Conservation (phyloP, 2,329 filamentous ascomycete species). For the Neocucurbitaria cava region DNA sequence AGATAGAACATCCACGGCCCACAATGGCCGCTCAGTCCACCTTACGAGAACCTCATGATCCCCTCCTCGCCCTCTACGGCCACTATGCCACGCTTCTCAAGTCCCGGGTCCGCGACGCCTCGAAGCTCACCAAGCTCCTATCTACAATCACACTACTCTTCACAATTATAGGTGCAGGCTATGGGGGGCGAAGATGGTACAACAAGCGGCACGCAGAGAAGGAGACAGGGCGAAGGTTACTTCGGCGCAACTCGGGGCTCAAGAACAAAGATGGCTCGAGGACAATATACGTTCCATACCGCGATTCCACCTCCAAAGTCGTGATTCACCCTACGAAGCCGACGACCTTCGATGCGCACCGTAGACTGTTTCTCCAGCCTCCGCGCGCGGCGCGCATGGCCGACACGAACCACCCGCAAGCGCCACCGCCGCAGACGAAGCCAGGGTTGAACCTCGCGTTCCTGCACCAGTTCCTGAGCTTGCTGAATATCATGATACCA, state of each 20-base stretch:
- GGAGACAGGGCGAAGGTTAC: slow-evolving; percentile 80
- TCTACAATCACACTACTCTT: slow-evolving; percentile 77
- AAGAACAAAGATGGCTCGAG: slow-evolving; percentile 93
- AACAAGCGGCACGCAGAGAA: slow-evolving; percentile 75
- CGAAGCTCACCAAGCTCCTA: slow-evolving; percentile 74
- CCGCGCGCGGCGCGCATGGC: slow-evolving; percentile 80
- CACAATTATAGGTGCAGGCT: slow-evolving; percentile 79
- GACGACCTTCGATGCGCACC: slow-evolving; percentile 95
- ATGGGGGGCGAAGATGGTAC: slow-evolving; percentile 82
- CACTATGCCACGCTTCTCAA: slow-evolving; percentile 59
- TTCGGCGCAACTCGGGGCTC: slow-evolving; percentile 91
- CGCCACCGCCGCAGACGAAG: slow-evolving; percentile 89
- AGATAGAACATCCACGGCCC: slow-evolving; percentile 35
- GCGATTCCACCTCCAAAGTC: slow-evolving; percentile 86
- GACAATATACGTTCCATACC: slow-evolving; percentile 94
- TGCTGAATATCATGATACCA: slow-evolving; percentile 97
- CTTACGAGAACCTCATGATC: slow-evolving; percentile 60
- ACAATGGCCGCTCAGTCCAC: slow-evolving; percentile 89
- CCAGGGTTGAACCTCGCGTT: slow-evolving; percentile 95
- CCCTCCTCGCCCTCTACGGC: slow-evolving; percentile 55
- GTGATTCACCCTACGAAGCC: slow-evolving; percentile 88
- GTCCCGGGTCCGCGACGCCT: slow-evolving; percentile 65
- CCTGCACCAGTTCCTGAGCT: slow-evolving; percentile 91
- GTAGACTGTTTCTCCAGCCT: slow-evolving; percentile 89
- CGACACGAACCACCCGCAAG: slow-evolving; percentile 67